Evolutionary conservation across 371 early-diverging fungal species (phyloP).

Genomic region (Blakeslea trispora): DNA sequence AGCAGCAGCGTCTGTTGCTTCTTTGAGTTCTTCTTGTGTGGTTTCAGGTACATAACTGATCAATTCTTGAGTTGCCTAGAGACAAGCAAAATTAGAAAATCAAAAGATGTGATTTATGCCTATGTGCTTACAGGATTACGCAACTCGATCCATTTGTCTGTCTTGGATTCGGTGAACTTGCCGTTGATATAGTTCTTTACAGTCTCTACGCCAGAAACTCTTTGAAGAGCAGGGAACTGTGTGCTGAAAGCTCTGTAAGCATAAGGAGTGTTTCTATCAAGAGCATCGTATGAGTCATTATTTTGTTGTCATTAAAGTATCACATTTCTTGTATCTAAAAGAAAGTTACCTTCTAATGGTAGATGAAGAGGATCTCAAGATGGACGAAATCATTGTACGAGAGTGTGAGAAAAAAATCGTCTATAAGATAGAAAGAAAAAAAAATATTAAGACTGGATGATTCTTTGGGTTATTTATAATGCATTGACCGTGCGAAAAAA

Average conservation of each 20-base stretch:
- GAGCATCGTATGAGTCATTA: neutral
- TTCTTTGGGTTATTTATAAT: constrained; percentile 9
- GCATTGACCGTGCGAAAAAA: constrained; percentile 21
- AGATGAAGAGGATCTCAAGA: constrained; percentile 14
- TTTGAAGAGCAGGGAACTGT: constrained; percentile 42
- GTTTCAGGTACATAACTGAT: constrained; percentile 90
- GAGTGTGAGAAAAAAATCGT: constrained; percentile 4
- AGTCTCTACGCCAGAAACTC: constrained; percentile 48
- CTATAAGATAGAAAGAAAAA: constrained; percentile 7
- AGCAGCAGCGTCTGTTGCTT: constrained; percentile 76
- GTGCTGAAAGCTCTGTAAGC: constrained; percentile 40
- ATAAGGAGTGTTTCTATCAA: constrained; percentile 14
- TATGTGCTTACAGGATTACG: constrained; percentile 91
- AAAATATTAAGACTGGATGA: neutral
- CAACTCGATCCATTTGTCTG: constrained; percentile 87
- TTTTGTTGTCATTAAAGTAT: neutral
- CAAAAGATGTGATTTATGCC: no score
- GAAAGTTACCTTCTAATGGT: constrained; percentile 22
- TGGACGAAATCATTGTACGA: constrained; percentile 9
- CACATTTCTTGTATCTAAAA: neutral
- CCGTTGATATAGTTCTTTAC: constrained; percentile 89
- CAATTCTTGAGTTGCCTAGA: constrained; percentile 93
- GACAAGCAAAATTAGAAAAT: no score
- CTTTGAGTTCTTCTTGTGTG: constrained; percentile 82
- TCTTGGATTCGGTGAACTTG: constrained; percentile 88